Percentiles rank a stretch among this genome's conserved stretches.
These are phyloP conservation scores for Saturnispora sekii DNA, from an alignment of 805 yeast genomes.

Conservation along the genomic window DNA sequence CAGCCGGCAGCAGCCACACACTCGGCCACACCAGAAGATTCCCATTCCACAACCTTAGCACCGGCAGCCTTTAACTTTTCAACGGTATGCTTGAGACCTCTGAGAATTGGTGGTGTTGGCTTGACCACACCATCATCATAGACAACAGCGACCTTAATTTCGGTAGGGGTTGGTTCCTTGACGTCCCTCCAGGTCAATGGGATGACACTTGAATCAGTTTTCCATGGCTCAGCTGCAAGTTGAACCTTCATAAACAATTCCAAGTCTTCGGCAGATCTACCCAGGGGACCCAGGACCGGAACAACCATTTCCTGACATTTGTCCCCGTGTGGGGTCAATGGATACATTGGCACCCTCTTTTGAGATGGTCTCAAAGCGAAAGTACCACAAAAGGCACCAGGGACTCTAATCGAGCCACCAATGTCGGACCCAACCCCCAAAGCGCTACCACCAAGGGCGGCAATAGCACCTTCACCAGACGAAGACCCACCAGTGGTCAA, in stretches of 20 bases:
- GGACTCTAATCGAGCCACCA: constrained; percentile 45
- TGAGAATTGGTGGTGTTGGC: constrained; percentile 39
- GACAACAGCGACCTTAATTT: constrained; percentile 37
- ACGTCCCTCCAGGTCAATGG: constrained; percentile 44
- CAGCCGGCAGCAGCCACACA: constrained; percentile 44
- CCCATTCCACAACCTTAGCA: constrained; percentile 41
- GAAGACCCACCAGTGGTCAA: constrained; percentile 46
- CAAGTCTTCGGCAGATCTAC: constrained; percentile 40
- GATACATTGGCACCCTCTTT: constrained; percentile 35
- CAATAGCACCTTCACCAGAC: constrained; percentile 45
- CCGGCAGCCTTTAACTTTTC: constrained; percentile 46
- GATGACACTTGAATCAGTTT: constrained; percentile 35
- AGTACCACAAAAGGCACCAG: constrained; percentile 44
- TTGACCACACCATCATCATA: constrained; percentile 39
- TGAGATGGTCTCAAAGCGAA: constrained; percentile 43
- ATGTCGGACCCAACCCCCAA: constrained; percentile 32
- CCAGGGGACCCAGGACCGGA: constrained; percentile 38
- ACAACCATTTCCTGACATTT: constrained; percentile 40
- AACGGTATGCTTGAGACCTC: constrained; percentile 38
- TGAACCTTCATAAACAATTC: constrained; percentile 37
- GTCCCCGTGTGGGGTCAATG: constrained; percentile 29
- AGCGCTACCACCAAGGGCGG: constrained; percentile 37
- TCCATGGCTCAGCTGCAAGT: constrained; percentile 46
- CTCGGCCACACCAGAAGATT: constrained; percentile 39
- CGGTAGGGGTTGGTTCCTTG: constrained; percentile 25